Evolutionary conservation across 345 rosid species (phyloP).

Genomic region (Eucalyptus paniculata): DNA sequence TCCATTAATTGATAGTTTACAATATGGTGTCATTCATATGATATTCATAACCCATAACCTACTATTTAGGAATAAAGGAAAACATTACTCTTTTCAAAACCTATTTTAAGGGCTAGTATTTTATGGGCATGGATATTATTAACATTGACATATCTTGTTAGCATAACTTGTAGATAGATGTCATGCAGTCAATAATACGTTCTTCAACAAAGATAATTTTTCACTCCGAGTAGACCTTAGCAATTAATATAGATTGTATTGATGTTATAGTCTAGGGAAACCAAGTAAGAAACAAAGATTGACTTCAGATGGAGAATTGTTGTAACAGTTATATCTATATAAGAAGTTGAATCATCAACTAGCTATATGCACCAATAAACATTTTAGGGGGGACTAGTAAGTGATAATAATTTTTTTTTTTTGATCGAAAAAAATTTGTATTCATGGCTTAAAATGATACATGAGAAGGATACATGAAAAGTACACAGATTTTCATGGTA

Average conservation of each 20-base stretch:
- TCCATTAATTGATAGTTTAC: neutral
- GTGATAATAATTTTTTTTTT: too few relatives aligned
- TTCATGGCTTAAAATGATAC: too few relatives aligned
- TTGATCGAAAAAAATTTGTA: rapidly evolving
- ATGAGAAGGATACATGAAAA: too few relatives aligned
- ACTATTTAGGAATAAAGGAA: neutral
- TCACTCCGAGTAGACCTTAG: neutral
- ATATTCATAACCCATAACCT: neutral
- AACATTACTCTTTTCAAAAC: neutral
- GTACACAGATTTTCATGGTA: too few relatives aligned
- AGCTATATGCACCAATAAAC: neutral
- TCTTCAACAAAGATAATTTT: too few relatives aligned
- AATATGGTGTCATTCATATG: neutral
- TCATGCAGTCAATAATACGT: neutral
- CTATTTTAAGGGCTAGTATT: too few relatives aligned
- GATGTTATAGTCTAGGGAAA: neutral
- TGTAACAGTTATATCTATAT: neutral
- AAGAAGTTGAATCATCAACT: neutral
- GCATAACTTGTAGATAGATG: neutral
- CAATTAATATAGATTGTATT: neutral
- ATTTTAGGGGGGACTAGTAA: neutral
- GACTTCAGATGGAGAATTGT: neutral
- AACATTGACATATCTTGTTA: too few relatives aligned
- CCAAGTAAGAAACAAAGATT: neutral
- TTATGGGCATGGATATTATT: too few relatives aligned